A percentile compares a stretch with the other conserved stretches of the same genome.
Conservation (phyloP, 257 asterid species). For the Ophiorrhiza pumila region DNA sequence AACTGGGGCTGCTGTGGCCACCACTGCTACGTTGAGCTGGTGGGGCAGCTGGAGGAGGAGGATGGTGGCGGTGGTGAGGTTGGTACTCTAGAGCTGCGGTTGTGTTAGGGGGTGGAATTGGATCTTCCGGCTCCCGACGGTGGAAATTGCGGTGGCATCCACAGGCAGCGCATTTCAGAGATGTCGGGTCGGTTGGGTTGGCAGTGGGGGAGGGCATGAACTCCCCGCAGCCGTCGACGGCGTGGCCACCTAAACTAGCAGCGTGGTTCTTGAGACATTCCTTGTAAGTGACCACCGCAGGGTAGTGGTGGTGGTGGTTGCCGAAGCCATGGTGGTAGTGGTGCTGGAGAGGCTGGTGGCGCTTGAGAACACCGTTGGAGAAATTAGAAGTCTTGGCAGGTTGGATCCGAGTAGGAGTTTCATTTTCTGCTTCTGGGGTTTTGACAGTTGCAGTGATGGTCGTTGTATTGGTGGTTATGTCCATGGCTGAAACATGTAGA, state of each 20-base stretch:
- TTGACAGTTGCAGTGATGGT: slow-evolving; percentile 28
- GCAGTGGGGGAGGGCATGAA: slow-evolving; percentile 79
- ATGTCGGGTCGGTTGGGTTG: slow-evolving; percentile 70
- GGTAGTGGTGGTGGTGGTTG: slow-evolving; percentile 42
- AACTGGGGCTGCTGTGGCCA: slow-evolving; percentile 55
- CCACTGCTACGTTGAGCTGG: slow-evolving; percentile 27
- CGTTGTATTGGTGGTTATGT: slow-evolving; percentile 32
- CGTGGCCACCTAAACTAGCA: slow-evolving; percentile 80
- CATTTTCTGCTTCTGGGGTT: slow-evolving; percentile 70
- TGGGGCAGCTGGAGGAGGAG: slow-evolving; percentile 39
- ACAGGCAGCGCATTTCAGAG: slow-evolving; percentile 94
- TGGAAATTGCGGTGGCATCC: slow-evolving; percentile 98
- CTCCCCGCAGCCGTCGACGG: slow-evolving; percentile 96
- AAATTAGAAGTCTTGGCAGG: slow-evolving; percentile 41
- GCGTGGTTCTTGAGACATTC: slow-evolving; percentile 97
- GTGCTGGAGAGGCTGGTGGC: slow-evolving; percentile 56
- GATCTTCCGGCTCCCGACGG: slow-evolving; percentile 86
- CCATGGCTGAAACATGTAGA: slow-evolving; percentile 57
- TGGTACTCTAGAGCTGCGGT: slow-evolving; percentile 67
- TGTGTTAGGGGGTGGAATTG: slow-evolving; percentile 31
- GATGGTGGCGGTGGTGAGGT: slow-evolving; percentile 96
- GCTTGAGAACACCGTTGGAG: slow-evolving; percentile 81
- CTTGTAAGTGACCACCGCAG: slow-evolving; percentile 62
- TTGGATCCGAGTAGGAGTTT: slow-evolving; percentile 74
- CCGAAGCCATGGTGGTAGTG: slow-evolving; percentile 32